phyloP scores from a whole-genome alignment of 2,329 filamentous ascomycete genomes.

The Phyllosticta citriasiana region DNA sequence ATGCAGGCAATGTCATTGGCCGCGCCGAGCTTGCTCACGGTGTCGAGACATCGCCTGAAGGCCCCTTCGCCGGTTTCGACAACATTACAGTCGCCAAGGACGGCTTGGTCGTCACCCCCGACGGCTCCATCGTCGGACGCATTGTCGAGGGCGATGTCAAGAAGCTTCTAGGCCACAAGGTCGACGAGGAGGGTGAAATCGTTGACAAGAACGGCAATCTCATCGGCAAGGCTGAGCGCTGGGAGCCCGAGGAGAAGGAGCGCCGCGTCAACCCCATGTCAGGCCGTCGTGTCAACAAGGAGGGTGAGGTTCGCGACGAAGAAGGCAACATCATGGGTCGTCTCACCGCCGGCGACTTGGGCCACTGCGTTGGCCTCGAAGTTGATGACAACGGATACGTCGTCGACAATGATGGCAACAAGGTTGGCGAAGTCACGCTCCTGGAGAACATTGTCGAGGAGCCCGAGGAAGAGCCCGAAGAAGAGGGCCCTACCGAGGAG shows the following conservation, averaged over 20 bases:
- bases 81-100: conserved; percentile 47
- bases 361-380: conserved; percentile 42
- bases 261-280: conserved; percentile 51
- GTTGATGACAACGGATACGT: conserved; percentile 45
- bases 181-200: conserved; percentile 43
- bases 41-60: conserved; percentile 40
- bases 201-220: conserved; percentile 44
- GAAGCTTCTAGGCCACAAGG: conserved; percentile 41
- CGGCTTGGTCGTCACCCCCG: conserved; percentile 40
- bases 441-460: conserved; percentile 52
- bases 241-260: conserved; percentile 45
- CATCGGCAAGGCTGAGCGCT: conserved; percentile 43
- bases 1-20: conserved; percentile 51
- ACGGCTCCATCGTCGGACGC: conserved; percentile 39
- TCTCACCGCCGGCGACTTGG: conserved; percentile 42
- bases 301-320: conserved; percentile 43
- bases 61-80: conserved; percentile 52
- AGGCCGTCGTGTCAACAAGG: conserved; percentile 43
- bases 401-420: conserved; percentile 48
- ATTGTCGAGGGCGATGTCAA: conserved; percentile 41
- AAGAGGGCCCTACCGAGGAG: conserved; percentile 36
- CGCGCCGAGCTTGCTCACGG: conserved; percentile 48
- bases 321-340: conserved; percentile 40
- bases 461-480: conserved; percentile 35
- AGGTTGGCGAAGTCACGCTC: conserved; percentile 53